phyloP scores from a whole-genome alignment of 179 eudicot species.

The Patellifolia procumbens region DNA sequence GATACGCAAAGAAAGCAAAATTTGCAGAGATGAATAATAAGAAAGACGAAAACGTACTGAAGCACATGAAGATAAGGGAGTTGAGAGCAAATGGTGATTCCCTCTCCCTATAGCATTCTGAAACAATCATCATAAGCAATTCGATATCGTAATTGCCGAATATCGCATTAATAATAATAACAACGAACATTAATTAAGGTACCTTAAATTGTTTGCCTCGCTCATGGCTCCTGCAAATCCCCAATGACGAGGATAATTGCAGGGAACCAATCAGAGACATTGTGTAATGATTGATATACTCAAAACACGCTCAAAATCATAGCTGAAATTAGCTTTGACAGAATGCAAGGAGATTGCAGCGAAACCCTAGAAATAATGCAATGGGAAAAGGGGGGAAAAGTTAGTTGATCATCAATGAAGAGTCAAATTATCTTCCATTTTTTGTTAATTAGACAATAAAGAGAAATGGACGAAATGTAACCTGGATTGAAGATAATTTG shows the following conservation, averaged over 20 bases:
- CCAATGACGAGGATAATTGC: constrained; percentile 57
- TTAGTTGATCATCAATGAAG: constrained; percentile 4
- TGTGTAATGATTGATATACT: background rate
- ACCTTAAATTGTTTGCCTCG: constrained; percentile 49
- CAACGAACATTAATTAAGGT: background rate
- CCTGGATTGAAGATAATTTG: background rate
- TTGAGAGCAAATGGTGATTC: constrained; percentile 34
- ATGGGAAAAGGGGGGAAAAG: background rate
- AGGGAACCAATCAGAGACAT: constrained; percentile 65
- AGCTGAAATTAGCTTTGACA: background rate
- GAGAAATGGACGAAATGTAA: background rate
- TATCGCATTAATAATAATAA: background rate
- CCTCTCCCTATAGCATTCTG: constrained; percentile 48
- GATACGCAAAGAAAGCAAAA: background rate
- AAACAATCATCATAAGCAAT: constrained; percentile 24
- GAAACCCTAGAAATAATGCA: constrained; percentile 28
- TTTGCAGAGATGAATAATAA: background rate
- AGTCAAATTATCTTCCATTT: background rate
- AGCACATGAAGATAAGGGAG: constrained; percentile 49
- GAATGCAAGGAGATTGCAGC: background rate
- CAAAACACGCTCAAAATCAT: constrained; percentile 19
- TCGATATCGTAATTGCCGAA: background rate
- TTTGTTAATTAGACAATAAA: background rate
- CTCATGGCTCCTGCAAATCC: constrained; percentile 51
- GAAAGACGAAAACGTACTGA: constrained; percentile 46